These are phyloP conservation scores for Fusarium udum DNA, from an alignment of 2,329 filamentous ascomycete genomes.

Conservation along the genomic window DNA sequence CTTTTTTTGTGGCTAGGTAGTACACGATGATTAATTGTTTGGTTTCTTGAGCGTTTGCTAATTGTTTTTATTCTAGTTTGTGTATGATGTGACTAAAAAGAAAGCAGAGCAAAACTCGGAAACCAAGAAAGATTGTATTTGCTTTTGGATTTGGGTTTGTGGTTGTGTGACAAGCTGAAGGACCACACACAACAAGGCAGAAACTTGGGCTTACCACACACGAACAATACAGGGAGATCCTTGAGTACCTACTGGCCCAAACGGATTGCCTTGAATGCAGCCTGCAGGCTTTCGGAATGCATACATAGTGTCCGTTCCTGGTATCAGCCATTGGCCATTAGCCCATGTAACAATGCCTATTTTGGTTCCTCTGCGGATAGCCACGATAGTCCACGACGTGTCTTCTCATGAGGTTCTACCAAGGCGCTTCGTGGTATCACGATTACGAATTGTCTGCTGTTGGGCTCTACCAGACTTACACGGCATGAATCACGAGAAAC, in stretches of 20 bases:
- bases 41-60: background rate
- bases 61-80: background rate
- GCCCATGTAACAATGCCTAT: background rate
- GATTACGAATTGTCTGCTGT: conserved; percentile 9
- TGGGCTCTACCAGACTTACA: conserved; percentile 9
- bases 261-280: conserved; percentile 2
- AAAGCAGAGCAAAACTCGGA: background rate
- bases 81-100: background rate
- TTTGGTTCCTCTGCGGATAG: conserved; percentile 2
- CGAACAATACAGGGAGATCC: conserved; percentile 5
- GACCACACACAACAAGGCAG: background rate
- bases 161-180: conserved; percentile 1
- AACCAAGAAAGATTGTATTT: background rate
- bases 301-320: conserved; percentile 7
- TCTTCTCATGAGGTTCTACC: conserved; percentile 8
- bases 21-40: background rate
- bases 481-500: conserved; percentile 6
- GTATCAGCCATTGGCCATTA: background rate
- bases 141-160: background rate
- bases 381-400: conserved; percentile 6
- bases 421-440: conserved; percentile 15
- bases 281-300: conserved; percentile 5
- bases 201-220: background rate
- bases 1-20: background rate
- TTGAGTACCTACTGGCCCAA: conserved; percentile 8